Percentiles rank a stretch among this genome's conserved stretches.
Evolutionary conservation across 306 rosid species (phyloP).

Genomic region (cucumber (Cucumis sativus)): DNA sequence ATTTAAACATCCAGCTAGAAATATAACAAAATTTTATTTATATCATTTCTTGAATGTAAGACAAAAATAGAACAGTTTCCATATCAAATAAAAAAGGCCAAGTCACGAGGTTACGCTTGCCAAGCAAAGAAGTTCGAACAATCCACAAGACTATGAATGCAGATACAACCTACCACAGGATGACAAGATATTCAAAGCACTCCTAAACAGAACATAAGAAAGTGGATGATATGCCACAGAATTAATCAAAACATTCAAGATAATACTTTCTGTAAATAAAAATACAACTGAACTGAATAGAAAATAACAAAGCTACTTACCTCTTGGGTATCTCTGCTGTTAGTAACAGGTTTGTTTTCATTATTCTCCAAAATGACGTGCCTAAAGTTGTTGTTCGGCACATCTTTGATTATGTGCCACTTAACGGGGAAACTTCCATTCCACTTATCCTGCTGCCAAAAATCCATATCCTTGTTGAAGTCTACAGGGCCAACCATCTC

Average conservation of each 20-base stretch:
- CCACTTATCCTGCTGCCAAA: slow-evolving; percentile 99
- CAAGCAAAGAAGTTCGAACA: background rate
- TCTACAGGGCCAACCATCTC: slow-evolving; percentile 83
- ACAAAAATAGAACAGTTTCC: background rate
- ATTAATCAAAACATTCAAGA: background rate
- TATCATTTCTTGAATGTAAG: background rate
- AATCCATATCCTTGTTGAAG: slow-evolving; percentile 76
- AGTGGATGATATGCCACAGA: background rate
- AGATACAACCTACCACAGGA: background rate
- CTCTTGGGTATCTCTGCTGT: slow-evolving; percentile 96
- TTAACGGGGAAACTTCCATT: slow-evolving; percentile 88
- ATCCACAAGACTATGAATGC: background rate
- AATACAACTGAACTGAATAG: background rate
- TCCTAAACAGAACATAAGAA: background rate
- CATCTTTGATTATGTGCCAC: slow-evolving; percentile 90
- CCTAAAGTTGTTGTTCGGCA: slow-evolving; percentile 62
- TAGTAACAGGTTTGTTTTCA: slow-evolving; percentile 94
- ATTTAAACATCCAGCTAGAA: background rate
- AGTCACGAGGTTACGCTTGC: background rate
- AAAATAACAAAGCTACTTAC: slow-evolving; percentile 16
- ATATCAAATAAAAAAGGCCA: background rate
- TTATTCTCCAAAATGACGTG: slow-evolving; percentile 85
- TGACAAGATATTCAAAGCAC: background rate
- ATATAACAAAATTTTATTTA: background rate
- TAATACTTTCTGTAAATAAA: background rate